Conservation (phyloP, 2,329 filamentous ascomycete genomes). For the Aspergillus flavus region DNA sequence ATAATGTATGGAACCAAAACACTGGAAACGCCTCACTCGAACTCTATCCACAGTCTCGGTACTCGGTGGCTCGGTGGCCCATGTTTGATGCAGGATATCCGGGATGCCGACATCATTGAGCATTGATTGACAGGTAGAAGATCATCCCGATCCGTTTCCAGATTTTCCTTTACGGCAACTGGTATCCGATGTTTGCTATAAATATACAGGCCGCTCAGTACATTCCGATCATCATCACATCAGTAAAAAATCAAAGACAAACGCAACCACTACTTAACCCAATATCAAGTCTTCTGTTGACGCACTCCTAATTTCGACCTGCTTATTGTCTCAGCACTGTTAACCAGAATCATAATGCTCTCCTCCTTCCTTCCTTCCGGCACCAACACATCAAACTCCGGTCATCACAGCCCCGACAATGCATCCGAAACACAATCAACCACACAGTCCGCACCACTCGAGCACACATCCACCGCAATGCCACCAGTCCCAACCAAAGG, state of each 20-base stretch:
- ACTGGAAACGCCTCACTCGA: not conserved
- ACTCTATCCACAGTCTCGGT: not conserved
- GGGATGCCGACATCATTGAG: not conserved
- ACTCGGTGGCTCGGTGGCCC: constrained; percentile 12
- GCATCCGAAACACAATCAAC: not conserved
- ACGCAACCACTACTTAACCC: not conserved
- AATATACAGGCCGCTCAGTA: not conserved
- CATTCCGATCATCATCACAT: too few species aligned
- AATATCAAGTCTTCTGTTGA: not conserved
- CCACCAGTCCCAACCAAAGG: too few species aligned
- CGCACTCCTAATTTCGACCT: not conserved
- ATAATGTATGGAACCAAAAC: not conserved
- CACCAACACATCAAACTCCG: constrained; percentile 22
- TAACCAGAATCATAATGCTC: not conserved
- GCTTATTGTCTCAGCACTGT: not conserved
- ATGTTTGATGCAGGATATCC: not conserved
- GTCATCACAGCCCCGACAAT: constrained; percentile 3
- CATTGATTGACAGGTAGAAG: too few species aligned
- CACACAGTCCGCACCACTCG: not conserved
- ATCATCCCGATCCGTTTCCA: too few species aligned
- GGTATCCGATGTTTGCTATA: not conserved
- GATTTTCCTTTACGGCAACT: not conserved
- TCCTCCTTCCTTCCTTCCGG: constrained; percentile 20
- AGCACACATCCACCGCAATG: not conserved
- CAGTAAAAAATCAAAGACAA: not conserved